Evolutionary conservation across 352 stramenopile genomes (phyloP).

Genomic region (Phytophthora vignae): DNA sequence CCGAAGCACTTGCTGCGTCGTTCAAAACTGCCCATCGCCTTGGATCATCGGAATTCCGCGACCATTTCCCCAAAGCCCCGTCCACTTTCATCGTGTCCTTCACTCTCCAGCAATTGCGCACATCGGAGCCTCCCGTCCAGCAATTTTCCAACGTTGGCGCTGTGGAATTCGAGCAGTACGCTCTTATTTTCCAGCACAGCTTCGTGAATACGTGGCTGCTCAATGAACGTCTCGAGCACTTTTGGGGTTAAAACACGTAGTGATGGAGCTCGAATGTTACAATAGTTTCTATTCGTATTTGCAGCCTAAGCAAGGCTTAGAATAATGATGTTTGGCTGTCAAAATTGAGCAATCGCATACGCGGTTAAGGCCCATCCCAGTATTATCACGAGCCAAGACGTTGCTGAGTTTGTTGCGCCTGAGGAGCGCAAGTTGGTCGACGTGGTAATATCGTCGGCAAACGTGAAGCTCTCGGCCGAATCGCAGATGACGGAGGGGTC

Average conservation of each 20-base stretch:
- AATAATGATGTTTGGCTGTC: background rate
- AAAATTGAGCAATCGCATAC: background rate
- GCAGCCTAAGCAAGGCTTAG: background rate
- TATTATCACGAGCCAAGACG: slow-evolving; percentile 2
- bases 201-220: slow-evolving; percentile 43
- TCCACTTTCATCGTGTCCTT: slow-evolving; percentile 31
- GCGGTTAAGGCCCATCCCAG: slow-evolving; percentile 3
- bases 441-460: slow-evolving; percentile 16
- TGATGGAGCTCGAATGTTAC: background rate
- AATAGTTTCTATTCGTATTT: background rate
- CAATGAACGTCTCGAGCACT: slow-evolving; percentile 26
- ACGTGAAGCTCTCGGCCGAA: slow-evolving; percentile 23
- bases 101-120: slow-evolving; percentile 29
- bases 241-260: slow-evolving; percentile 23
- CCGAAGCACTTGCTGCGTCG: slow-evolving; percentile 17
- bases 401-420: background rate
- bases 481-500: slow-evolving; percentile 75
- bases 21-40: slow-evolving; percentile 20
- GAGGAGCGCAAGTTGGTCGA: slow-evolving; percentile 27
- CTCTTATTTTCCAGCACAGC: slow-evolving; percentile 30
- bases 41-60: slow-evolving; percentile 5
- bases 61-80: slow-evolving; percentile 25
- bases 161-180: slow-evolving; percentile 32
- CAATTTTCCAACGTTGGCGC: slow-evolving; percentile 12
- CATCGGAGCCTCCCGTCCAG: background rate